Evolutionary conservation across 2,329 filamentous ascomycete genomes (phyloP), one percentile per base, ranked within the genome.

Genomic region (Beauveria sp.): DNA sequence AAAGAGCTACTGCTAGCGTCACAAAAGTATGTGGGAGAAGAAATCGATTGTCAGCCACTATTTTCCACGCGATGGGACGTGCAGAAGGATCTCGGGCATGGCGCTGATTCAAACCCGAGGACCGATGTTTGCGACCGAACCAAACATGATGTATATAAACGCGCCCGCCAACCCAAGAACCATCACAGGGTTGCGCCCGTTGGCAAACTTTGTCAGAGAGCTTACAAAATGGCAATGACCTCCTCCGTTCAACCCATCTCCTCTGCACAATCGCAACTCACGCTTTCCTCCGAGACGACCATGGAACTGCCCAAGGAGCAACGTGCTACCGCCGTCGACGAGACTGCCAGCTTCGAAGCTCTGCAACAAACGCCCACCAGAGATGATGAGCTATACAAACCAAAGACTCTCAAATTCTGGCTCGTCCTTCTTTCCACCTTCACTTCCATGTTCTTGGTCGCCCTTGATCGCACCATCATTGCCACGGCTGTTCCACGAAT

Each of bases 391-490:
- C 77, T 81, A 60, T 84, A 78, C 71, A 71, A 80, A 62, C 82
- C 81, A 14, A 79, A 77, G 69, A 82, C 77, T 9, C 58, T 81
- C 63, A 79, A 78, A 66, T 84, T 85, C 67, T 84, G 82, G 82
- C 74, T 82, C 64, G 76, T 82, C 51, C 74, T 85, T 9, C 43
- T 79, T 34, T 83, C 79, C 63, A 79, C 82, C 63, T 81, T 84
- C 62, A 71, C 83, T 7, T 78, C 81, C 63, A 74, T 85, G 66
- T 84, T 85, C 65, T 74, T 85, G 34, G 81, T 85, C 26, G 82
- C 82, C n/a, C 75, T 85, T 12, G 80, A 82, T 66, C 73, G 79
- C 57, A 82, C 79, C 14, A 81, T 82, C 63, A 74, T 82, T 52
- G 77, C 79, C 46, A 59, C 62, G 3, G 56, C 80, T n/a, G 76